Percentiles rank a stretch among this genome's conserved stretches.
These are phyloP conservation scores for Alternaria angustiovoidea DNA, from an alignment of 2,329 filamentous ascomycete genomes.

Conservation along the genomic window DNA sequence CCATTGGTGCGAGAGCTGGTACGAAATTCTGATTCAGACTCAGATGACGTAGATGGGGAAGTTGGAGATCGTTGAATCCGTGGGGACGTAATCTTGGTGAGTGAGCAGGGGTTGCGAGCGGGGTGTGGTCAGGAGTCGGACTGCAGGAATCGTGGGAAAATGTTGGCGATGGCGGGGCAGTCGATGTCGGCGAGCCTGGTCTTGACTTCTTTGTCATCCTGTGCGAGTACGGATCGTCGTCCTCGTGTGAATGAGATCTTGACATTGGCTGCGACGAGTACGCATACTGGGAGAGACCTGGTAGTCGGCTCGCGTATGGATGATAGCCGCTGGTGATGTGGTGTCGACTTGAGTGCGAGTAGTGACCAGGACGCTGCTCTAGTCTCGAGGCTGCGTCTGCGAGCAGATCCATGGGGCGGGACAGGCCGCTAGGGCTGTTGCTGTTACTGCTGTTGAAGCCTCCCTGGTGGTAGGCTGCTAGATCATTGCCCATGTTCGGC, in stretches of 20 bases:
- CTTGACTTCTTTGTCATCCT: slow-evolving; percentile 85
- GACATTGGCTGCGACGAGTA: slow-evolving; percentile 88
- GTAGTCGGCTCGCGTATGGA: slow-evolving; percentile 68
- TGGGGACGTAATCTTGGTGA: slow-evolving; percentile 88
- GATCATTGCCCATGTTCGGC: slow-evolving; percentile 64
- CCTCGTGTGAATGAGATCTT: slow-evolving; percentile 82
- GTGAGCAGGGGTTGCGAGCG: slow-evolving; percentile 94
- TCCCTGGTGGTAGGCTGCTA: slow-evolving; percentile 62
- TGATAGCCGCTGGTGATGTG: slow-evolving; percentile 54
- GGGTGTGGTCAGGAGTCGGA: slow-evolving; percentile 96
- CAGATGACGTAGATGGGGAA: slow-evolving; percentile 83
- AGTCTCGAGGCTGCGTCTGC: slow-evolving; percentile 74
- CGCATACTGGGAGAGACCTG: slow-evolving; percentile 55
- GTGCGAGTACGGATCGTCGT: slow-evolving; percentile 80
- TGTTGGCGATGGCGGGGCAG: slow-evolving; percentile 92
- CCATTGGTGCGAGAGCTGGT: slow-evolving; percentile 75
- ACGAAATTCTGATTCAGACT: slow-evolving; percentile 66
- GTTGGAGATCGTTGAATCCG: slow-evolving; percentile 73
- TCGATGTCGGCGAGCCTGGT: slow-evolving; percentile 93
- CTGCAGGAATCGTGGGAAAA: slow-evolving; percentile 96
- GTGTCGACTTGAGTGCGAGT: slow-evolving; percentile 50
- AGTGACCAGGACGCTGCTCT: slow-evolving; percentile 65
- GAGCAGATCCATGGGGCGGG: slow-evolving; percentile 71
- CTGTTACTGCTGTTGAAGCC: slow-evolving; percentile 41
- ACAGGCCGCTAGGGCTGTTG: slow-evolving; percentile 57